phyloP scores from a whole-genome alignment of 306 rosid species.

The Vigna nakashimae region DNA sequence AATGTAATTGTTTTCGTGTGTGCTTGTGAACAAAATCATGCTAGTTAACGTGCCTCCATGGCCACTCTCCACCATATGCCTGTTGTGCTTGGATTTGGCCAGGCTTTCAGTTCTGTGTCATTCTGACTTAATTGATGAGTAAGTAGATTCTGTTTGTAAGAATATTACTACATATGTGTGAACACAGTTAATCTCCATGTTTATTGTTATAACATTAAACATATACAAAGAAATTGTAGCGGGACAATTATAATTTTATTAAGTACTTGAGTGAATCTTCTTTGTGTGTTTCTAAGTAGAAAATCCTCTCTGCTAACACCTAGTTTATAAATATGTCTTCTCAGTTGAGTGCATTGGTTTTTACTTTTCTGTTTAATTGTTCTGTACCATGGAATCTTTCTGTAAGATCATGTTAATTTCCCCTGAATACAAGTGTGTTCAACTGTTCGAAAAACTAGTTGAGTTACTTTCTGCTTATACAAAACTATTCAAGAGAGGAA shows the following conservation, averaged over 20 bases:
- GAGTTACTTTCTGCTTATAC: slow-evolving; percentile 3
- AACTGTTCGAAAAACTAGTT: slow-evolving; percentile 26
- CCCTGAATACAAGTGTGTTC: slow-evolving; percentile 14
- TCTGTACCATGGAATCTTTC: slow-evolving; percentile 25
- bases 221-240: no score
- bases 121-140: neutral
- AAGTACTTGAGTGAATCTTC: neutral
- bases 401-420: slow-evolving; percentile 23
- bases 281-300: neutral
- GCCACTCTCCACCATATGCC: neutral
- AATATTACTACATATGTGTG: neutral
- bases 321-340: neutral
- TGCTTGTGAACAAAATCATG: slow-evolving; percentile 8
- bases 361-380: slow-evolving; percentile 7
- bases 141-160: neutral
- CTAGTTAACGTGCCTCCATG: slow-evolving; percentile 5
- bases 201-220: no score
- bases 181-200: no score
- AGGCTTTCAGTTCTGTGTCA: slow-evolving; percentile 9
- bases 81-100: neutral
- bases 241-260: no score
- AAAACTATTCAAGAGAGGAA: slow-evolving; percentile 2
- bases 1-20: neutral
- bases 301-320: neutral
- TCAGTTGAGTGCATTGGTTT: neutral